Base-by-base conservation (phyloP, 768 basidiomycete genomes). In the Piloderma croceum region DNA sequence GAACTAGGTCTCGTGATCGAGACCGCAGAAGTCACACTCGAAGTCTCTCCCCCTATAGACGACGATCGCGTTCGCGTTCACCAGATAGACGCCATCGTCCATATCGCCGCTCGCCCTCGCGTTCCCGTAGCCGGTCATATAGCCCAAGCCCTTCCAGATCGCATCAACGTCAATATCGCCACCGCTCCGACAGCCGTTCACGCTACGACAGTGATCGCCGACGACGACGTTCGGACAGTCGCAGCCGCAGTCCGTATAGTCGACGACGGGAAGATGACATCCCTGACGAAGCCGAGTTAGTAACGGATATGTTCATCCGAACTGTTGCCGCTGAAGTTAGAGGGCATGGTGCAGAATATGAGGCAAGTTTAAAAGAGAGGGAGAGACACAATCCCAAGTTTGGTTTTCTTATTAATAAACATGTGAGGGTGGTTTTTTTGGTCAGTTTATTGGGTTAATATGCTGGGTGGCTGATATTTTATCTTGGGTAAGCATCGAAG, bases 321-420 rank as follows among this genome's bases (percentile, higher is more conserved):
- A 87, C 85, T 11, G 90, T 96, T 4, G 90, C 91, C 15, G 76
- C 75, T 3, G 85, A 90, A 59, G 81, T 96, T 9, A 81, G 79
- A 52, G 82, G 85, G 1, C 86, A 91, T 56, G 92, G 83, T 23
- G 56, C 65, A 4, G 76, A 78, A 38, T 94, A 88, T 50, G 90
- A 90, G 53, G 73, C 79, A 35, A 75, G 71, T 22, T 65, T 97
- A 42, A 72, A 71, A 49, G 82, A 83, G 39, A 74, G 83, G 39
- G 92, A 97, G 61, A 77, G 69, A 44, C 71, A 74, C 39, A 94
- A 94, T 57, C 71, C 83, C 2, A 90, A 86, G 60, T 97, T 84
- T 56, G 69, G 73, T 3, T 97, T 97, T 61, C 60, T 97, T 45
- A 63, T 79, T 7, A 60, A 69, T 32, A 68, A 66, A 42, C 65